phyloP scores from a whole-genome alignment of 2,329 filamentous ascomycete genomes.

The Aspergillus hiratsukae region DNA sequence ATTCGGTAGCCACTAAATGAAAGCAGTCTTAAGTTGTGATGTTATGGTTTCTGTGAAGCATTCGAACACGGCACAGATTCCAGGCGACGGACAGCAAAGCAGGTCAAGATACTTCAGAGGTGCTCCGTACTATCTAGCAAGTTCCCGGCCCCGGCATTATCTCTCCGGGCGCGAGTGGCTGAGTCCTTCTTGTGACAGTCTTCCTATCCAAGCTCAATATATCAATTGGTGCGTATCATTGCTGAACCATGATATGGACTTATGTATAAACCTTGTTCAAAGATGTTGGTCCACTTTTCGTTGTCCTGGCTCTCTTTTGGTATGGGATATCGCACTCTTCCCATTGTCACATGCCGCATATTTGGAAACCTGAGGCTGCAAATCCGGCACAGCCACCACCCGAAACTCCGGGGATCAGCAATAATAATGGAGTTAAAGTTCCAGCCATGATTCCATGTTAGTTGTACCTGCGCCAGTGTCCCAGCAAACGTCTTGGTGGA shows the following conservation, averaged over 20 bases:
- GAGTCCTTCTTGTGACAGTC: conserved; percentile 1
- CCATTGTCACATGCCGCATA: neutral
- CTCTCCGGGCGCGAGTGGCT: neutral
- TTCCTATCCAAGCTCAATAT: neutral
- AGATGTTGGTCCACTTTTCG: neutral
- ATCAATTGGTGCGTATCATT: neutral
- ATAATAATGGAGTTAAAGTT: neutral
- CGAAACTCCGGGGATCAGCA: conserved; percentile 13
- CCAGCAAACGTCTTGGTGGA: neutral
- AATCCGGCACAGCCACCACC: conserved; percentile 14
- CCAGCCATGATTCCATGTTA: neutral
- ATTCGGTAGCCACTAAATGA: neutral
- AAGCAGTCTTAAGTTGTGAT: neutral
- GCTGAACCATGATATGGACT: neutral
- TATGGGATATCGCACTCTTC: neutral
- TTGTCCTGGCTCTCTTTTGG: neutral
- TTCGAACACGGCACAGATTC: neutral
- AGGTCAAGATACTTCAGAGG: neutral
- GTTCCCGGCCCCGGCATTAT: neutral
- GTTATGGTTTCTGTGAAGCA: neutral
- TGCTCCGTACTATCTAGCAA: neutral
- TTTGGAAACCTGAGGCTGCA: conserved; percentile 14
- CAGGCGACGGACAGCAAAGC: neutral
- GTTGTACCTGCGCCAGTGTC: neutral
- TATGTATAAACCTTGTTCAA: neutral